Base-by-base conservation (phyloP, 306 rosid genomes). In the Arachis hypogaea region DNA sequence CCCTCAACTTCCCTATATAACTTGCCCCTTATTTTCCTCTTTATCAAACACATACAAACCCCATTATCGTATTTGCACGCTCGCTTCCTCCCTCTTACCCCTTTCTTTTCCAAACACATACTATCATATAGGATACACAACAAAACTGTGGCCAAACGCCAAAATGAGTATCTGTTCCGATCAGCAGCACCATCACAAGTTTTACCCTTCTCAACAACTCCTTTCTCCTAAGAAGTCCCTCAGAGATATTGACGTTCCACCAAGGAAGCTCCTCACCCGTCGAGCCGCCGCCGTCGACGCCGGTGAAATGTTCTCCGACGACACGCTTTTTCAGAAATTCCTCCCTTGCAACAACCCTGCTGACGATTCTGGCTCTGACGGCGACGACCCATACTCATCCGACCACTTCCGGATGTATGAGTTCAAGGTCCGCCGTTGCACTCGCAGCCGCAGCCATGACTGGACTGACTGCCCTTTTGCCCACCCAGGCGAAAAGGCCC, bases 391-490 rank as follows among this genome's bases (percentile, higher is more conserved):
- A 0, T 91, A 89, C 69, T 89, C 97, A 11, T 85, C 97, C 1
- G 98, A 94, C 57, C 86, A 88, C 66, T 94, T 94, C 69, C 85
- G 98, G 12, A 94, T 94, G 97, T 94, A 82, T n/a, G 98, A 94
- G 74, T 94, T 91, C 78, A 94, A 94, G 87, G 91, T 94, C 66
- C 89, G 98, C 1, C 85, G 88, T 3, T 94, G 98, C 75, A 91
- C 90, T 1, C 93, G 98, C 11, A 88, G 92, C 85, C 89, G 98
- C 30, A 94, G 98, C 61, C 98, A 94, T 54, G 98, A 94, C 77
- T 91, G 98, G 98, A 94, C 98, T 0, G 97, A 94, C 78, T 94
- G 98, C 58, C 96, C 98, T 4, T 94, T 94, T 5, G 95, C 93
- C 2, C 98, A 94, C 43, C 96, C 93, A 0, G 97, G 98, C 0